Base-by-base conservation (phyloP, 176 grass and related monocot genomes). In the Rhipidocladum racemiflorum region DNA sequence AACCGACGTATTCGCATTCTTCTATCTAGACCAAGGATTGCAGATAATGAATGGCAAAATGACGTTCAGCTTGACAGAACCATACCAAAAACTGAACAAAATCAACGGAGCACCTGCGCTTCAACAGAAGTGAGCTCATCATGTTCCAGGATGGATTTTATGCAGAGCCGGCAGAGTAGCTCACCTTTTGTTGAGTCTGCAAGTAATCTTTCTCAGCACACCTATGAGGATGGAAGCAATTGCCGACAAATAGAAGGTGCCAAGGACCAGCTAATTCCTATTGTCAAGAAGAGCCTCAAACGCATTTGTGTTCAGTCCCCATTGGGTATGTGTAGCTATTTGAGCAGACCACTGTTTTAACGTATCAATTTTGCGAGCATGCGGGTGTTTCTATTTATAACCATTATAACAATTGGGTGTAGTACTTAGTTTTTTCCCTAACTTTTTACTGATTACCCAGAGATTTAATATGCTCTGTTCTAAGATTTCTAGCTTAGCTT, bases 211-310 rank as follows among this genome's bases (percentile, higher is more conserved):
- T 61, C 36, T 81, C 77, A 68, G n/a, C 65, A 68, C 32, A 75
- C 63, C 12, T 50, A 77, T 32, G 76, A 68, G 69, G 88, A 48
- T 59, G 78, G 88, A 72, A 85, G 42, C 43, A 76, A 68, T 84
- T 87, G 75, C 81, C 79, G 51, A 66, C 70, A 81, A 86, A 70
- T 78, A 49, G 73, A 85, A 72, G 77, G 79, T 80, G 89, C 87
- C 17, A 91, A 90, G 78, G 86, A 85, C 18, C 42, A 89, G 83
- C 89, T 94, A n/a, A 69, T 79, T 24, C 76, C 76, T 66, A 76
- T 94, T 61, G 89, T 88, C 42, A 94, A 90, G 69, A 77, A 55
- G 70, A 83, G 87, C 69, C 75, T 94, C 60, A 91, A 85, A 82
- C 59, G 80, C 69, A 77, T 90, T 24, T 88, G 38, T 85, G 68